Percentiles rank a stretch among this genome's conserved stretches.
phyloP scores from a whole-genome alignment of 108 stramenopile genomes.

The Chaetoceros muelleri region DNA sequence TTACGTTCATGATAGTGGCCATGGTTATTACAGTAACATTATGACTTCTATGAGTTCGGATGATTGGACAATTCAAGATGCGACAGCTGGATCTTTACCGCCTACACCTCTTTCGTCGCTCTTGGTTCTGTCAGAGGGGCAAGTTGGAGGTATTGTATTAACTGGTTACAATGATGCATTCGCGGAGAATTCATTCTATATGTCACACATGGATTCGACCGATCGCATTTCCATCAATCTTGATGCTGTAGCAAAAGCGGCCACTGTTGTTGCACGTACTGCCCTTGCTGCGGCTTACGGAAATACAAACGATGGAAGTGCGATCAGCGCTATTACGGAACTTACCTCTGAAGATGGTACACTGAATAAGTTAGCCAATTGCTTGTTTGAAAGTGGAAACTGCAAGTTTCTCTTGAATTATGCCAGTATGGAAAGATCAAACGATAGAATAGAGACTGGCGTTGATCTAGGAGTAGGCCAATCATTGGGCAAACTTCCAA shows the following conservation, averaged over 20 bases:
- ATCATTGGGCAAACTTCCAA: constrained; percentile 52
- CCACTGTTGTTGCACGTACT: constrained; percentile 71
- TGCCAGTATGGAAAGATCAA: constrained; percentile 40
- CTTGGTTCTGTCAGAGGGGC: constrained; percentile 32
- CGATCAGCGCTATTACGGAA: constrained; percentile 37
- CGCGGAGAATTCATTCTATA: constrained; percentile 46
- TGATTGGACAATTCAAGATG: constrained; percentile 21
- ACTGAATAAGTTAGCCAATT: constrained; percentile 38
- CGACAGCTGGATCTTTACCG: constrained; percentile 47
- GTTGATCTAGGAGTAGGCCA: constrained; percentile 31
- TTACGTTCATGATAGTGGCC: constrained; percentile 56
- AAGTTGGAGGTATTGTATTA: constrained; percentile 59
- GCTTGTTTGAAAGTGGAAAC: constrained; percentile 54
- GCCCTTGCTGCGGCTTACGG: constrained; percentile 74
- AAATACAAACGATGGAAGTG: constrained; percentile 40
- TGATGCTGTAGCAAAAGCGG: constrained; percentile 66
- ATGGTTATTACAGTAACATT: constrained; percentile 50
- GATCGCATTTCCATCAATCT: constrained; percentile 32
- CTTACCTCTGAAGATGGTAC: constrained; percentile 38
- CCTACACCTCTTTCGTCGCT: constrained; percentile 68
- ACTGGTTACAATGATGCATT: constrained; percentile 75
- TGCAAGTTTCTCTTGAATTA: constrained; percentile 51
- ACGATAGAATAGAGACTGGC: constrained; percentile 42
- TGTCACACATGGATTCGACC: constrained; percentile 61
- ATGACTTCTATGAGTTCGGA: constrained; percentile 38